Evolutionary conservation across 2,329 filamentous ascomycete species (phyloP).

Genomic region (Cercospora citrullina): DNA sequence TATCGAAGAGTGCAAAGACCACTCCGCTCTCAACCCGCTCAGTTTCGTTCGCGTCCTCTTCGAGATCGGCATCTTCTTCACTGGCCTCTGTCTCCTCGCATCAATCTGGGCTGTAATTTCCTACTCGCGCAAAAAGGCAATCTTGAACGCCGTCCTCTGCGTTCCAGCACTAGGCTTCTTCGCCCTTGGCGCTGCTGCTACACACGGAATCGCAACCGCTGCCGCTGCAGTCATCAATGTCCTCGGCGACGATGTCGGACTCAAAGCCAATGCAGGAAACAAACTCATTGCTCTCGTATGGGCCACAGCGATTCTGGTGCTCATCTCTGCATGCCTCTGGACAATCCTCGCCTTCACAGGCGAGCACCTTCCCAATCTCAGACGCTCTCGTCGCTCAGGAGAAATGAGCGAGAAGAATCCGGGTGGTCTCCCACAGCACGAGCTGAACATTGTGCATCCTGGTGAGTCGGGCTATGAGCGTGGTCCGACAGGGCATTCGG

Average conservation of each 20-base stretch:
- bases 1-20: conserved; percentile 56
- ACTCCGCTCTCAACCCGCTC: conserved; percentile 54
- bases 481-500: conserved; percentile 7
- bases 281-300: conserved; percentile 62
- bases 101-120: conserved; percentile 48
- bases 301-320: conserved; percentile 49
- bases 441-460: conserved; percentile 10
- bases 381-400: background rate
- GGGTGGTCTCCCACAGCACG: background rate
- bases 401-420: background rate
- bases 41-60: conserved; percentile 61
- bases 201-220: conserved; percentile 62
- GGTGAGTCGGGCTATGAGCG: conserved; percentile 3
- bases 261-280: conserved; percentile 52
- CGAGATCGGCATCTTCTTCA: conserved; percentile 55
- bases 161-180: conserved; percentile 57
- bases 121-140: conserved; percentile 40
- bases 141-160: conserved; percentile 53
- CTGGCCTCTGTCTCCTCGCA: conserved; percentile 52
- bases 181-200: conserved; percentile 73
- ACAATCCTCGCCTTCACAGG: conserved; percentile 18
- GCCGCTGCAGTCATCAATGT: conserved; percentile 55
- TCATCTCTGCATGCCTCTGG: conserved; percentile 29
- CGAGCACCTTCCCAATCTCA: conserved; percentile 16
- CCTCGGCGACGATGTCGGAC: conserved; percentile 51